Percentiles rank a stretch among this genome's conserved stretches.
Evolutionary conservation across 2,329 filamentous ascomycete species (phyloP).

Genomic region (Stenocarpella maydis): DNA sequence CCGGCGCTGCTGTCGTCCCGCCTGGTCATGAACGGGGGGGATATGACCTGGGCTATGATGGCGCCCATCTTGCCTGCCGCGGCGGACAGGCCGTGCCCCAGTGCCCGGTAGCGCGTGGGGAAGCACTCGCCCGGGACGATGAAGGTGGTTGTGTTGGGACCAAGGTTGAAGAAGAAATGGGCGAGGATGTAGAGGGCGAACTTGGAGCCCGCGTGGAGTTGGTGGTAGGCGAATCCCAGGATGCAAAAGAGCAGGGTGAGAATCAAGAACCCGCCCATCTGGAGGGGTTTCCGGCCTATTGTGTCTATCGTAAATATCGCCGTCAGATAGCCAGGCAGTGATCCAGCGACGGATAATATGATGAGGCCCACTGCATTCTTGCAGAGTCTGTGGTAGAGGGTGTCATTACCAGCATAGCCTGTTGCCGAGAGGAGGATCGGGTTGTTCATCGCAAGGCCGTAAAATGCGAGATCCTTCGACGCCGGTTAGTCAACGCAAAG

Average conservation of each 20-base stretch:
- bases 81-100: slow-evolving; percentile 71
- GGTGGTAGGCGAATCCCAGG: slow-evolving; percentile 67
- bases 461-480: slow-evolving; percentile 69
- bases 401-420: slow-evolving; percentile 70
- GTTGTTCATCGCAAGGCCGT: slow-evolving; percentile 79
- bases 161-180: slow-evolving; percentile 74
- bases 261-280: slow-evolving; percentile 68
- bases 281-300: slow-evolving; percentile 79
- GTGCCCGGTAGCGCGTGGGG: slow-evolving; percentile 69
- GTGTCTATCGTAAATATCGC: slow-evolving; percentile 78
- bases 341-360: slow-evolving; percentile 78
- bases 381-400: slow-evolving; percentile 73
- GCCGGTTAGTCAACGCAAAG: not conserved
- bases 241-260: slow-evolving; percentile 69
- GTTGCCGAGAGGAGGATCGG: slow-evolving; percentile 75
- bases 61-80: slow-evolving; percentile 74
- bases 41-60: slow-evolving; percentile 72
- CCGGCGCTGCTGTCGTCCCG: slow-evolving; percentile 51
- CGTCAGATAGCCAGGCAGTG: slow-evolving; percentile 83
- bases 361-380: slow-evolving; percentile 80
- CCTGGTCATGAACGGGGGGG: slow-evolving; percentile 67
- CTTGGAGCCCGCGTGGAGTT: slow-evolving; percentile 56
- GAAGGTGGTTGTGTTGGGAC: slow-evolving; percentile 72
- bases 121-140: slow-evolving; percentile 72
- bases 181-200: slow-evolving; percentile 70